These are phyloP conservation scores for Cupressus sempervirens DNA, from an alignment of 75 land plant genomes.

Conservation along the genomic window DNA sequence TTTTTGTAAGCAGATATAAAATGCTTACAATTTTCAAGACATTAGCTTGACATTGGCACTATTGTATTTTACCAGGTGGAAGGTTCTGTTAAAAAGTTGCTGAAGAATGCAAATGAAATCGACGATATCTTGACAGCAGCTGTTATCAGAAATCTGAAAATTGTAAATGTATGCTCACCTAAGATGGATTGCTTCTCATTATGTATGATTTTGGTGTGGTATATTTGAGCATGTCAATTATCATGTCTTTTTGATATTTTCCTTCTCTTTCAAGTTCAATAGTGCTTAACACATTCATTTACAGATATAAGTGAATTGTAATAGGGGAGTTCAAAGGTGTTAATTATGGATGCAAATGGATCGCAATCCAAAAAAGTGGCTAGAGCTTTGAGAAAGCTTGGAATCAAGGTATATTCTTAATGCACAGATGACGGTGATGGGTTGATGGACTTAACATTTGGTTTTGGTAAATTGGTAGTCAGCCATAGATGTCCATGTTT, in stretches of 20 bases:
- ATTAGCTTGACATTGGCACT: neutral
- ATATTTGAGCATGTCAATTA: conserved; percentile 1
- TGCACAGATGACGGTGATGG: neutral
- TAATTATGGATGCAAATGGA: conserved; percentile 89
- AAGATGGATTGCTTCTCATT: neutral
- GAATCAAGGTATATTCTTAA: conserved; percentile 55
- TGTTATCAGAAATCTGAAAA: conserved; percentile 71
- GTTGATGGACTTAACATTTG: neutral
- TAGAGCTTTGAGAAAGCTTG: conserved; percentile 77
- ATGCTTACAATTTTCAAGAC: neutral
- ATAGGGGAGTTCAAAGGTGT: conserved; percentile 74
- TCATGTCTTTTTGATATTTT: neutral
- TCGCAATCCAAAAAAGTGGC: conserved; percentile 75
- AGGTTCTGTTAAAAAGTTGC: conserved; percentile 40
- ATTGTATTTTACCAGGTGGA: conserved; percentile 30
- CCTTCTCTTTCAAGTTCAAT: conserved; percentile 4
- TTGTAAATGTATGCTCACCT: conserved; percentile 50
- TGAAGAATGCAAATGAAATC: conserved; percentile 63
- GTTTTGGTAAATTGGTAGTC: neutral
- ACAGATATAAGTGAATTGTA: conserved; percentile 10
- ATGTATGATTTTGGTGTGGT: neutral
- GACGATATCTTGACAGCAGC: conserved; percentile 62
- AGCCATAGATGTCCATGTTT: neutral
- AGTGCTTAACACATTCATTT: conserved; percentile 6
- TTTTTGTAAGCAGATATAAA: neutral